A percentile compares a stretch with the other conserved stretches of the same genome.
Conservation (phyloP, 2,329 filamentous ascomycete genomes). For the Periconia macrospinosa region DNA sequence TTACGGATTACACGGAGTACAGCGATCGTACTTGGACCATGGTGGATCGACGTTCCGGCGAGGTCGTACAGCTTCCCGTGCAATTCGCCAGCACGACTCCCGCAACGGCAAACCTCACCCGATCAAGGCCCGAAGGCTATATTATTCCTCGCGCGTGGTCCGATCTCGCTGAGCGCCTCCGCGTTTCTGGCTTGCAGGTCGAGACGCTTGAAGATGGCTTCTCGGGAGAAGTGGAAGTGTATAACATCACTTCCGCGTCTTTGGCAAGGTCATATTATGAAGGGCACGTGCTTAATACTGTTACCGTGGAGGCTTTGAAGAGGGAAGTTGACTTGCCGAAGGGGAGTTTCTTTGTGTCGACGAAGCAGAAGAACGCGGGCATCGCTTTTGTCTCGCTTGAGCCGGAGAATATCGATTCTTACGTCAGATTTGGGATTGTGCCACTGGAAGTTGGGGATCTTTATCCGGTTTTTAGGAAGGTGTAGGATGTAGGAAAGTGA, state of each 20-base stretch:
- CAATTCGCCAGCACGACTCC: constrained; percentile 41
- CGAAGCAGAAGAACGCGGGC: constrained; percentile 41
- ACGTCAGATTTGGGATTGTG: constrained; percentile 41
- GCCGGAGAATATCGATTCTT: constrained; percentile 42
- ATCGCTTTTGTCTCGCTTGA: constrained; percentile 43
- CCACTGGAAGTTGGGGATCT: constrained; percentile 39
- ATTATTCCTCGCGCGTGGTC: constrained; percentile 40
- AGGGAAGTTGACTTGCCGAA: constrained; percentile 30
- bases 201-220: constrained; percentile 30
- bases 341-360: constrained; percentile 38
- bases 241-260: constrained; percentile 35
- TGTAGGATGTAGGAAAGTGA: too few species aligned
- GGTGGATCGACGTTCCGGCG: constrained; percentile 34
- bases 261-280: constrained; percentile 38
- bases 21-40: constrained; percentile 36
- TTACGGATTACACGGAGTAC: constrained; percentile 34
- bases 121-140: constrained; percentile 36
- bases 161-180: constrained; percentile 36
- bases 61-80: constrained; percentile 36
- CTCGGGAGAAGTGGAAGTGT: constrained; percentile 33
- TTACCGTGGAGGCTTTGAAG: constrained; percentile 28
- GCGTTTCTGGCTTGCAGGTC: constrained; percentile 37
- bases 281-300: constrained; percentile 34
- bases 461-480: constrained; percentile 37
- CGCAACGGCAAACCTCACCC: constrained; percentile 37